Percentiles rank a stretch among this genome's conserved stretches.
Conservation (phyloP, 2,329 filamentous ascomycete species). For the Fusarium ambrosium region DNA sequence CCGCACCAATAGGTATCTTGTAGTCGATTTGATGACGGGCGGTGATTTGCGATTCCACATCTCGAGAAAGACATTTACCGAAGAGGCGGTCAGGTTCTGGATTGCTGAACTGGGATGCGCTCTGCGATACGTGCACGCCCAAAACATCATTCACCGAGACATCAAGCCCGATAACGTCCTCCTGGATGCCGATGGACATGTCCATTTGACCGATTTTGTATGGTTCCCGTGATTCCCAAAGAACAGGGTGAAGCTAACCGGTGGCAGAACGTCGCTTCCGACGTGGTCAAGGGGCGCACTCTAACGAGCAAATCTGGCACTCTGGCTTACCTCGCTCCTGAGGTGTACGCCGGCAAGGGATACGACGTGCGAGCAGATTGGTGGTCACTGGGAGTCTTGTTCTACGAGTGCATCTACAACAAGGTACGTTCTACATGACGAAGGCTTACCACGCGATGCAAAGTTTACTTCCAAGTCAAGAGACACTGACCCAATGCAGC, state of each 20-base stretch:
- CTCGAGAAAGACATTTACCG: slow-evolving; percentile 96
- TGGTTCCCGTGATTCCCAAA: slow-evolving; percentile 50
- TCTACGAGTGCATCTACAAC: slow-evolving; percentile 99
- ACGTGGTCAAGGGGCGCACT: slow-evolving; percentile 84
- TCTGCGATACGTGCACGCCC: slow-evolving; percentile 85
- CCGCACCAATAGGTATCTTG: slow-evolving; percentile 79
- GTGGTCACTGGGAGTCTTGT: slow-evolving; percentile 98
- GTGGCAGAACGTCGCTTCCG: slow-evolving; percentile 91
- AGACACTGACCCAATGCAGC: slow-evolving; percentile 60
- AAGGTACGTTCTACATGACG: slow-evolving; percentile 71
- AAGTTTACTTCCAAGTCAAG: background rate
- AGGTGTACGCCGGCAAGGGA: slow-evolving; percentile 91
- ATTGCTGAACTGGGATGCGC: slow-evolving; percentile 95
- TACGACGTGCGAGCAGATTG: slow-evolving; percentile 94
- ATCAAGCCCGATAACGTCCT: slow-evolving; percentile 94
- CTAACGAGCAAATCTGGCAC: slow-evolving; percentile 97
- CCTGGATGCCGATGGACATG: slow-evolving; percentile 89
- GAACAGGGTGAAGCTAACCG: slow-evolving; percentile 15
- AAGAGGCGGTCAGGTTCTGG: slow-evolving; percentile 97
- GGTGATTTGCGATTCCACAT: slow-evolving; percentile 98
- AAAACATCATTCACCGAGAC: slow-evolving; percentile 91
- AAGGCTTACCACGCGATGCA: background rate
- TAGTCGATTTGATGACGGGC: slow-evolving; percentile 98
- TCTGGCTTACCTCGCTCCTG: slow-evolving; percentile 92
- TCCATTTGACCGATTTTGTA: slow-evolving; percentile 98